Percentiles rank a stretch among this genome's conserved stretches.
These are phyloP conservation scores for Tetraselmis chui DNA, from an alignment of 139 green algal species.

Conservation along the genomic window DNA sequence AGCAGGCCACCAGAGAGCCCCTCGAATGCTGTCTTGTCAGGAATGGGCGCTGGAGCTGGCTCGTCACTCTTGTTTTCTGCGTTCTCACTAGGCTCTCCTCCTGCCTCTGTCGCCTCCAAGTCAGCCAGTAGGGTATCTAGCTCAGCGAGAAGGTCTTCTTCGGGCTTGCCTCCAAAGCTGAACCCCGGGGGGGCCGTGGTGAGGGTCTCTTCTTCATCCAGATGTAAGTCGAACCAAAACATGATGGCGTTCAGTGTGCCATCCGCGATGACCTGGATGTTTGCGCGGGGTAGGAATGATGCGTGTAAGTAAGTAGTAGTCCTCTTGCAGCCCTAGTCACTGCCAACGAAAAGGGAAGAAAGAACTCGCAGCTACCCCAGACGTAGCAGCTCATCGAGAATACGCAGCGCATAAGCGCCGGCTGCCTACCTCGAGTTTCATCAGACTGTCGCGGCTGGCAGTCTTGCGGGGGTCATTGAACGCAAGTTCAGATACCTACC, in stretches of 20 bases:
- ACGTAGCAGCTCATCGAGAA: too few species aligned
- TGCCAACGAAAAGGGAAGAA: too few species aligned
- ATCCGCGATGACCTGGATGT: constrained; percentile 12
- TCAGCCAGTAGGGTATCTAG: neutral
- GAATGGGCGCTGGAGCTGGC: neutral
- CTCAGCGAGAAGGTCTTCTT: neutral
- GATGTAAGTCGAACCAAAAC: constrained; percentile 77
- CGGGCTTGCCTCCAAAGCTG: neutral
- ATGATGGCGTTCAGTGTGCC: constrained; percentile 65
- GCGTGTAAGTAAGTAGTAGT: too few species aligned
- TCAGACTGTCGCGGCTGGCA: constrained; percentile 35
- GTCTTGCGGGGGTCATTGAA: constrained; percentile 42
- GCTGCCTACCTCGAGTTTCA: constrained; percentile 55
- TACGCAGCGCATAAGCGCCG: too few species aligned
- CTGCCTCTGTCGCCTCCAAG: neutral
- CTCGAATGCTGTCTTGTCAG: too few species aligned
- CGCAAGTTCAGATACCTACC: constrained; percentile 36
- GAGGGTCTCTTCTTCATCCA: constrained; percentile 58
- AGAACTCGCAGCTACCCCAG: too few species aligned
- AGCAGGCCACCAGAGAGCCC: too few species aligned
- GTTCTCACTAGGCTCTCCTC: neutral
- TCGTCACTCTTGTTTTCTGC: neutral
- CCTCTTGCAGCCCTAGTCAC: too few species aligned
- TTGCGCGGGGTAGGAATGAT: too few species aligned
- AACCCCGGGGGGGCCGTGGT: constrained; percentile 29